Conservation (phyloP, 2,329 filamentous ascomycete species). For the Geoglossum cookeanum region DNA sequence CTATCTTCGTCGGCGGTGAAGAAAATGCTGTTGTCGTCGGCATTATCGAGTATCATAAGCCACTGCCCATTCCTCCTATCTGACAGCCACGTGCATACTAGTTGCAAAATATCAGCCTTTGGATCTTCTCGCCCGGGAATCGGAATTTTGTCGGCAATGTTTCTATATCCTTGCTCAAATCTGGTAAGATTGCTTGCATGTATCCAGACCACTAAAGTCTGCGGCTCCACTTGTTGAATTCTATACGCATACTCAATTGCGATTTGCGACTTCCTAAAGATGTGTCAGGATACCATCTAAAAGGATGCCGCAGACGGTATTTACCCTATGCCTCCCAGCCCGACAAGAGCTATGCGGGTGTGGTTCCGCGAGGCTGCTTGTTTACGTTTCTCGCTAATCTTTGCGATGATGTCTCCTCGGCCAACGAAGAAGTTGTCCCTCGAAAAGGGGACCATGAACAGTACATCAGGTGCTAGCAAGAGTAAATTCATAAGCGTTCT, state of each 20-base stretch:
- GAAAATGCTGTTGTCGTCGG: conserved; percentile 9
- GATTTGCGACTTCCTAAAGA: neutral
- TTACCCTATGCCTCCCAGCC: neutral
- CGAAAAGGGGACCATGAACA: neutral
- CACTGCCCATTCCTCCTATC: conserved; percentile 5
- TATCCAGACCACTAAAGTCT: conserved; percentile 9
- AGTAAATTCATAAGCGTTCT: neutral
- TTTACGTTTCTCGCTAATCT: neutral
- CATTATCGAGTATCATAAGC: conserved; percentile 13
- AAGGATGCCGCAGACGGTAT: neutral
- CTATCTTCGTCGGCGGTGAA: neutral
- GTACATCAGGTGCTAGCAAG: neutral
- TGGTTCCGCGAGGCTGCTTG: neutral
- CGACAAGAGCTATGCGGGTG: neutral
- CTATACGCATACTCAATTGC: neutral
- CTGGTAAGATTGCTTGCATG: conserved; percentile 7
- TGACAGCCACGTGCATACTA: conserved; percentile 5
- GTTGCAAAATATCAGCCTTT: conserved; percentile 4
- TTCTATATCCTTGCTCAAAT: conserved; percentile 8
- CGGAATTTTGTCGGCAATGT: conserved; percentile 7
- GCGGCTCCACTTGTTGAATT: neutral
- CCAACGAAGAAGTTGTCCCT: conserved; percentile 8
- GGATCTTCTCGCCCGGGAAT: conserved; percentile 7
- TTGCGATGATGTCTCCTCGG: neutral
- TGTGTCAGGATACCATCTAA: neutral